These are phyloP conservation scores for Leptomonas pyrrhocoris DNA, from an alignment of 208 protist species.

Conservation along the genomic window DNA sequence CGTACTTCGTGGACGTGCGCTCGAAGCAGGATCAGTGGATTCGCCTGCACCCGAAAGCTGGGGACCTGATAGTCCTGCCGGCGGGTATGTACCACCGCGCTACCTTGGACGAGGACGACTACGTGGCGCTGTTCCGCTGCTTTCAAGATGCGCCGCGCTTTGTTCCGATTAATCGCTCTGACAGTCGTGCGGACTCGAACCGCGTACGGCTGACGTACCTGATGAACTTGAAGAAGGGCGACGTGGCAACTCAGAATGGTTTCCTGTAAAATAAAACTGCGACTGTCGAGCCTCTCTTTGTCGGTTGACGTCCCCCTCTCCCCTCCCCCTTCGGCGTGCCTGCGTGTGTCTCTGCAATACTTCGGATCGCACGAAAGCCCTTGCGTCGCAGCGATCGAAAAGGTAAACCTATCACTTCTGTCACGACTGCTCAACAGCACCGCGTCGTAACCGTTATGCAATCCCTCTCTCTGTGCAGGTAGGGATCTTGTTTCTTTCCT, in stretches of 20 bases:
- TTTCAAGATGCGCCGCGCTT: slow-evolving; percentile 87
- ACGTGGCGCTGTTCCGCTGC: slow-evolving; percentile 79
- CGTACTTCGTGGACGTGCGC: slow-evolving; percentile 92
- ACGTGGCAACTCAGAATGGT: slow-evolving; percentile 78
- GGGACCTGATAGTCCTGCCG: slow-evolving; percentile 89
- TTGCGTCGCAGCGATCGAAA: no score
- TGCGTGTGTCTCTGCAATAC: no score
- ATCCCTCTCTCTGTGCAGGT: no score
- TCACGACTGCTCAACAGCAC: background rate
- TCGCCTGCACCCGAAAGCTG: slow-evolving; percentile 71
- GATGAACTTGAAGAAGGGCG: slow-evolving; percentile 88
- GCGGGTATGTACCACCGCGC: slow-evolving; percentile 86
- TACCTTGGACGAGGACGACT: slow-evolving; percentile 91
- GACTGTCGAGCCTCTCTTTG: background rate
- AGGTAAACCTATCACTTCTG: no score
- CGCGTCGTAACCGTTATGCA: background rate
- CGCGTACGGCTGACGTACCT: slow-evolving; percentile 85
- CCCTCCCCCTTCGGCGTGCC: background rate
- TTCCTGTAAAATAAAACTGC: slow-evolving; percentile 41
- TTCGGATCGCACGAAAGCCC: no score
- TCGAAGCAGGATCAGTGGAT: slow-evolving; percentile 94
- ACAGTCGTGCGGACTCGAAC: slow-evolving; percentile 66
- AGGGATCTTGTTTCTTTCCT: background rate
- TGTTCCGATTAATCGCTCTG: slow-evolving; percentile 75
- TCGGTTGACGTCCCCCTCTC: background rate